Percentiles rank a stretch among this genome's conserved stretches.
Conservation (phyloP, 2,329 filamentous ascomycete genomes). For the Emmonsiellopsis sp. region DNA sequence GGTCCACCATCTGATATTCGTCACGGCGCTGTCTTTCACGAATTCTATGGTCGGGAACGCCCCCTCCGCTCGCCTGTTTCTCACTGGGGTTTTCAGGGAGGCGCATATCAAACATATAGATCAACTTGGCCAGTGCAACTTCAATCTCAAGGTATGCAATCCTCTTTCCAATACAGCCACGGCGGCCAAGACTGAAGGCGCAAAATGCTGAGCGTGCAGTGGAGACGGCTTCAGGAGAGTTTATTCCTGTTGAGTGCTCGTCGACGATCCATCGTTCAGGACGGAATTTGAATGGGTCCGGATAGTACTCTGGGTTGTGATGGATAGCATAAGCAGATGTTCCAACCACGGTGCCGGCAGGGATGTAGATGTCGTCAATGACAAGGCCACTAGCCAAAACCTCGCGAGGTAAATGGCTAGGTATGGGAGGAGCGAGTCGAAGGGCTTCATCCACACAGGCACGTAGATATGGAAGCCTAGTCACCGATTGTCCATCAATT, state of each 20-base stretch:
- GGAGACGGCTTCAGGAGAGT: conserved; percentile 24
- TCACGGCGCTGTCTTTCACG: too few relatives aligned
- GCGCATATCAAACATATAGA: conserved; percentile 30
- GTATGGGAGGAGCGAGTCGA: conserved; percentile 23
- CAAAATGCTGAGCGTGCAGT: conserved; percentile 31
- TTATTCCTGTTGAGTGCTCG: conserved; percentile 4
- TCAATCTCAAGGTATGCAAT: conserved; percentile 35
- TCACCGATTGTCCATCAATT: conserved; percentile 25
- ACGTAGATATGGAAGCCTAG: conserved; percentile 28
- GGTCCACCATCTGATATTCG: too few relatives aligned
- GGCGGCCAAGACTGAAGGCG: conserved; percentile 30
- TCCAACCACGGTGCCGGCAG: conserved; percentile 23
- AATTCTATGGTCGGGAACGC: too few relatives aligned
- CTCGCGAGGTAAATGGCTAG: conserved; percentile 19
- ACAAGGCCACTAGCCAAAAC: conserved; percentile 18
- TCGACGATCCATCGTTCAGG: conserved; percentile 28
- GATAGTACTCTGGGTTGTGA: conserved; percentile 22
- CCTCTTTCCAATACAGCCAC: conserved; percentile 34
- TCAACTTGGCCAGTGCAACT: conserved; percentile 27
- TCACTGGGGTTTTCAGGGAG: too few relatives aligned
- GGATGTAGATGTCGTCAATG: conserved; percentile 23
- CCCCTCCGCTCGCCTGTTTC: too few relatives aligned
- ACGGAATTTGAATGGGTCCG: conserved; percentile 18
- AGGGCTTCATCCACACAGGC: conserved; percentile 33
- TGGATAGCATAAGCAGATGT: conserved; percentile 24